A percentile compares a stretch with the other conserved stretches of the same genome.
phyloP scores from a whole-genome alignment of 371 early-diverging fungal genomes.

The Actinomortierella wolfii region DNA sequence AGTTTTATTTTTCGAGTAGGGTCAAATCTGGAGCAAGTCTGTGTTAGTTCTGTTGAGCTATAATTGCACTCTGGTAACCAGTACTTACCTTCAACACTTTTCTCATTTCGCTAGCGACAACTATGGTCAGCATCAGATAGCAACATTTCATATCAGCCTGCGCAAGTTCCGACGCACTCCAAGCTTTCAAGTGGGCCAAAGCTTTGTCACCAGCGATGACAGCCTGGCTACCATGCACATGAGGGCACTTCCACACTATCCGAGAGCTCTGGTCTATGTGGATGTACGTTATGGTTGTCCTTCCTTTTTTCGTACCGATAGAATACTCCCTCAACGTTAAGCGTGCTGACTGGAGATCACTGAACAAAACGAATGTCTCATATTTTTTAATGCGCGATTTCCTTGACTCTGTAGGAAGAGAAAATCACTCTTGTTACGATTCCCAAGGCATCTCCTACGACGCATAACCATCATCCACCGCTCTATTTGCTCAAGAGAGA shows the following conservation, averaged over 20 bases:
- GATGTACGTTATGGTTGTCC: slow-evolving; percentile 23
- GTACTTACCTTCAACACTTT: too few relatives aligned
- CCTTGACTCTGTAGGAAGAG: slow-evolving; percentile 17
- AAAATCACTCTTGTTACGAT: slow-evolving; percentile 28
- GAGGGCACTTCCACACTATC: slow-evolving; percentile 29
- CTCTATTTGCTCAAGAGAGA: slow-evolving; percentile 21
- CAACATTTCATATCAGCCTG: slow-evolving; percentile 30
- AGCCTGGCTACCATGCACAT: slow-evolving; percentile 12
- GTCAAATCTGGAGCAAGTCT: too few relatives aligned
- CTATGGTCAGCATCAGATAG: slow-evolving; percentile 11
- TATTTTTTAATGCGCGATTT: too few relatives aligned
- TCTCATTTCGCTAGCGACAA: too few relatives aligned
- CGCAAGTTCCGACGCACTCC: too few relatives aligned
- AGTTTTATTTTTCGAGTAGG: slow-evolving; percentile 31
- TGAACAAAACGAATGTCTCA: too few relatives aligned
- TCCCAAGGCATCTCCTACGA: slow-evolving; percentile 6
- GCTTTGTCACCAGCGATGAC: too few relatives aligned
- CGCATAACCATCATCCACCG: slow-evolving; percentile 16
- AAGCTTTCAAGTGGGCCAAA: too few relatives aligned
- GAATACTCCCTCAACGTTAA: too few relatives aligned
- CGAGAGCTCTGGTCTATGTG: slow-evolving; percentile 27
- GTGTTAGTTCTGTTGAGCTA: too few relatives aligned
- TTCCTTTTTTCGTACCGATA: not conserved
- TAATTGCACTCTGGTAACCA: too few relatives aligned
- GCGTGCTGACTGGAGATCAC: too few relatives aligned